These are phyloP conservation scores for Dictyostelium firmibasis DNA, from an alignment of 78 protist genomes.

Conservation along the genomic window DNA sequence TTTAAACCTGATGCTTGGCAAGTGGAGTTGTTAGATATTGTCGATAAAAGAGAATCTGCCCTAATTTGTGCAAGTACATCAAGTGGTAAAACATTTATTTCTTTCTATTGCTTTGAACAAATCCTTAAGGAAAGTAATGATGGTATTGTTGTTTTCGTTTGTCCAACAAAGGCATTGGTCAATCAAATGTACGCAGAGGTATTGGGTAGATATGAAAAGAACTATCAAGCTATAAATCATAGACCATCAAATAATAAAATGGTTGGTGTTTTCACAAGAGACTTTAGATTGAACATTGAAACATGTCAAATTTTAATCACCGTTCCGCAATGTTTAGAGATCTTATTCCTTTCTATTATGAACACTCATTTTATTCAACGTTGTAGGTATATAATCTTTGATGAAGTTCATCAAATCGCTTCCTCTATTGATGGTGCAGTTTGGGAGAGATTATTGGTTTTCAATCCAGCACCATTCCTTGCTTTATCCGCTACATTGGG, in stretches of 20 bases:
- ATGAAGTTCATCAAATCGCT: conserved; percentile 92
- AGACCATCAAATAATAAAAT: conserved; percentile 7
- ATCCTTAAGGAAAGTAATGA: conserved; percentile 22
- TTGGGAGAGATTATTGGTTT: conserved; percentile 88
- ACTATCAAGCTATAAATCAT: neutral
- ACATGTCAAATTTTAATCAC: conserved; percentile 81
- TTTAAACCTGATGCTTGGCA: conserved; percentile 96
- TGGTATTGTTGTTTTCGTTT: conserved; percentile 88
- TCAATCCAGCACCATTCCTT: conserved; percentile 85
- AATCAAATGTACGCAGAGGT: conserved; percentile 87
- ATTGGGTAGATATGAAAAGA: conserved; percentile 23
- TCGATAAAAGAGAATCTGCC: conserved; percentile 79
- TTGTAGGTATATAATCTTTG: conserved; percentile 89
- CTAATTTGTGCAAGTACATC: conserved; percentile 92
- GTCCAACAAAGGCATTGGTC: conserved; percentile 93
- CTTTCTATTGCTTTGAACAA: conserved; percentile 88
- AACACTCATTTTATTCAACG: conserved; percentile 56
- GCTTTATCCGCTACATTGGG: conserved; percentile 97
- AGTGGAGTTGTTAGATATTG: conserved; percentile 84
- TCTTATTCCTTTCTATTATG: conserved; percentile 23
- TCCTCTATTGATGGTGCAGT: conserved; percentile 54
- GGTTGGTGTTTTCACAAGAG: conserved; percentile 72
- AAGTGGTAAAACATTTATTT: conserved; percentile 94
- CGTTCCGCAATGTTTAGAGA: conserved; percentile 80
- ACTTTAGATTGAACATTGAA: conserved; percentile 19